phyloP scores from a whole-genome alignment of 768 basidiomycete species.

The Tylopilus vinaceipallidus region DNA sequence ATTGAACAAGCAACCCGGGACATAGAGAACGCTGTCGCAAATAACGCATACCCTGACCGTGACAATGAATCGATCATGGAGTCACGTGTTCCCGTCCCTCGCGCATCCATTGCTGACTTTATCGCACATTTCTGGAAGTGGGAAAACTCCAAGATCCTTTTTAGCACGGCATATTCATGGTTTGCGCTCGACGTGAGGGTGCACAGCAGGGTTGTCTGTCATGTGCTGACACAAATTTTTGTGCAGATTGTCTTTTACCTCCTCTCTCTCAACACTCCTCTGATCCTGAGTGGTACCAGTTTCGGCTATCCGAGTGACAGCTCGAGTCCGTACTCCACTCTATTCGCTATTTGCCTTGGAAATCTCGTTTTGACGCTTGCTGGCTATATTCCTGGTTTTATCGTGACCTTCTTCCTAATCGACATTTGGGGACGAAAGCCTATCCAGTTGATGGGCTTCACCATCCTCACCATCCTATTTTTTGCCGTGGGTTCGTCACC shows the following conservation, averaged over 20 bases:
- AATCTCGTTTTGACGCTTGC: conserved; percentile 70
- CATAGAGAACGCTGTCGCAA: conserved; percentile 61
- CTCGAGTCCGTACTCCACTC: conserved; percentile 27
- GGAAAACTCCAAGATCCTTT: conserved; percentile 72
- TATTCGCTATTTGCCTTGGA: conserved; percentile 60
- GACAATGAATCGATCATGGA: conserved; percentile 47
- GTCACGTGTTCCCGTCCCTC: conserved; percentile 61
- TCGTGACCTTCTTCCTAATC: conserved; percentile 52
- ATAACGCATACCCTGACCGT: conserved; percentile 42
- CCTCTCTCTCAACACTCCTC: conserved; percentile 78
- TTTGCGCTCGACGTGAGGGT: conserved; percentile 78
- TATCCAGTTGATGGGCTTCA: conserved; percentile 76
- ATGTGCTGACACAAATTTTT: not conserved
- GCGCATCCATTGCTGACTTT: conserved; percentile 67
- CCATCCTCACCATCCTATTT: conserved; percentile 59
- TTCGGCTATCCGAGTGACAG: too few species aligned
- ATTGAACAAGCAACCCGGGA: conserved; percentile 68
- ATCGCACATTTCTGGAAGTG: conserved; percentile 57
- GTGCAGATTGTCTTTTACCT: conserved; percentile 79
- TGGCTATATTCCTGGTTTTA: conserved; percentile 79
- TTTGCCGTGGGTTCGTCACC: conserved; percentile 56
- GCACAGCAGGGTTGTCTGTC: conserved; percentile 6
- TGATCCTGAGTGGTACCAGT: too few species aligned
- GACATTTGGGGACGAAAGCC: conserved; percentile 77
- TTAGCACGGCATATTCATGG: conserved; percentile 79